These are phyloP conservation scores for Wickerhamiella hasegawae DNA, from an alignment of 805 yeast genomes.

Conservation along the genomic window DNA sequence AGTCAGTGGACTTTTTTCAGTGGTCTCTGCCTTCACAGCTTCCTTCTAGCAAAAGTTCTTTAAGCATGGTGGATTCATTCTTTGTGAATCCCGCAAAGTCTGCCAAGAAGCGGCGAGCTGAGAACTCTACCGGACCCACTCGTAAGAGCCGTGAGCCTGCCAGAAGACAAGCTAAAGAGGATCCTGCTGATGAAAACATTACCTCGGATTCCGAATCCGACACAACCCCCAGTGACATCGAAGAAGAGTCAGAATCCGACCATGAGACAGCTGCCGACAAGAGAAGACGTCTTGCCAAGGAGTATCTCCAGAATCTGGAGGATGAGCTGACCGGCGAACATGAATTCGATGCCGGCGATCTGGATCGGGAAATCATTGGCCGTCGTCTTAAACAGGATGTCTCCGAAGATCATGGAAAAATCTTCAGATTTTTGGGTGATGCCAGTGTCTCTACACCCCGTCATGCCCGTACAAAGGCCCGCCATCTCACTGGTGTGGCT, in stretches of 20 bases:
- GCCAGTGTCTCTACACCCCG: conserved; percentile 11
- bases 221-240: conserved; percentile 36
- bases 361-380: conserved; percentile 74
- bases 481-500: conserved; percentile 26
- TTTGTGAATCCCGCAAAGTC: conserved; percentile 9
- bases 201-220: conserved; percentile 9
- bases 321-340: conserved; percentile 27
- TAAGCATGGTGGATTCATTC: conserved; percentile 11
- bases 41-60: neutral
- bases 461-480: conserved; percentile 6
- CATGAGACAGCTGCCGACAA: conserved; percentile 82
- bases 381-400: conserved; percentile 74
- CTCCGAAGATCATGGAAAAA: conserved; percentile 74
- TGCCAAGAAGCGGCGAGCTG: conserved; percentile 5
- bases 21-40: neutral
- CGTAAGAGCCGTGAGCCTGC: neutral
- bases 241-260: conserved; percentile 57
- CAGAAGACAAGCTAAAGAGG: conserved; percentile 1
- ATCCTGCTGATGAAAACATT: conserved; percentile 7
- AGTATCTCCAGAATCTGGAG: conserved; percentile 68
- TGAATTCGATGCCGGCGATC: conserved; percentile 72
- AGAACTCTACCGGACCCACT: neutral
- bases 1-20: neutral
- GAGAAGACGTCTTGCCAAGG: conserved; percentile 85
- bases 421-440: conserved; percentile 33